Evolutionary conservation across 305 asterid genomes (phyloP).

Genomic region (Ajuga reptans): DNA sequence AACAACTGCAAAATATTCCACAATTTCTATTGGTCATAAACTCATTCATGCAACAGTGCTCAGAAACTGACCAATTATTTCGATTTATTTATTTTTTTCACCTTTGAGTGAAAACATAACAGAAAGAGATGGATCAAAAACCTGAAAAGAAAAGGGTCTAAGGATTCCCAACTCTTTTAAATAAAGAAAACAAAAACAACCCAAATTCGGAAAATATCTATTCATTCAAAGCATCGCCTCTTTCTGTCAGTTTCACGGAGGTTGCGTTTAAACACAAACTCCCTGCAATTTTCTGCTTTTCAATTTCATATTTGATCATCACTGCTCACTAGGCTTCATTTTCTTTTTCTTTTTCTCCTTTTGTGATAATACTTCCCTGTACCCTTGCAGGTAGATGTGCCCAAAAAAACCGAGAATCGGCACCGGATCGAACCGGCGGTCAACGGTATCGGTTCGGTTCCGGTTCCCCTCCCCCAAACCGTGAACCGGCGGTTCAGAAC

Average conservation of each 20-base stretch:
- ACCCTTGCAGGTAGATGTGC: too few species aligned
- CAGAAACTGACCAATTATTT: slow-evolving; percentile 12
- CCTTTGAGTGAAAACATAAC: slow-evolving; percentile 21
- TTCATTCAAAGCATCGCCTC: slow-evolving; percentile 6
- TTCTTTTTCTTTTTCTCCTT: too few species aligned
- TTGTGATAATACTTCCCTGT: too few species aligned
- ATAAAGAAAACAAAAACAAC: slow-evolving; percentile 13
- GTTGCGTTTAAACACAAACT: slow-evolving; percentile 10
- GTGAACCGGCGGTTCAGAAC: too few species aligned
- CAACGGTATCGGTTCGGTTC: too few species aligned
- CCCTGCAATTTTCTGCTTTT: not conserved
- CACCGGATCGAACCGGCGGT: too few species aligned
- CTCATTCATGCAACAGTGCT: slow-evolving; percentile 12
- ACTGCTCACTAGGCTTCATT: too few species aligned
- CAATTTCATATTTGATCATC: too few species aligned
- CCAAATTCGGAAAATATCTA: not conserved
- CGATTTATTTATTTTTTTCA: not conserved
- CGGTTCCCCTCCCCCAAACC: too few species aligned
- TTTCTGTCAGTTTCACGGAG: slow-evolving; percentile 6
- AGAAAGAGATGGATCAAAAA: slow-evolving; percentile 14
- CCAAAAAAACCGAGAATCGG: too few species aligned
- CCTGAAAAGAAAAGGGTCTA: not conserved
- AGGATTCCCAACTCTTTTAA: not conserved
- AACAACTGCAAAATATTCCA: slow-evolving; percentile 8
- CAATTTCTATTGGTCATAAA: slow-evolving; percentile 20